phyloP scores from a whole-genome alignment of 208 protist genomes.

The Trypanosoma melophagium region DNA sequence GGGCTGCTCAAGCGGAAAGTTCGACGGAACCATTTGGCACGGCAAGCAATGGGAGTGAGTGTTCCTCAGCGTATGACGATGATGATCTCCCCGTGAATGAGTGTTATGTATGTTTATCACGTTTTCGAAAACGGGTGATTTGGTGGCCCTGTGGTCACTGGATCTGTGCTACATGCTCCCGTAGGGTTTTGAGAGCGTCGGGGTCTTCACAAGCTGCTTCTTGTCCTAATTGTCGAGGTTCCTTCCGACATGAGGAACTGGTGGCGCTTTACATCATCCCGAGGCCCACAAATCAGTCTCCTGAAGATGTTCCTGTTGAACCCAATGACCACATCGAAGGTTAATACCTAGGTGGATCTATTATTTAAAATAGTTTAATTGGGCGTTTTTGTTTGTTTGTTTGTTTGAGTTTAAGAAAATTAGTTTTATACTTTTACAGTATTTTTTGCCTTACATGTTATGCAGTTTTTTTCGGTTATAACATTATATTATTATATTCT shows the following conservation, averaged over 20 bases:
- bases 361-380: no score
- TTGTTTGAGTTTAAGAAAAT: no score
- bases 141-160: conserved; percentile 28
- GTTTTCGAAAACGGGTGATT: conserved; percentile 13
- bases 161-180: conserved; percentile 9
- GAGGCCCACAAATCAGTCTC: not conserved
- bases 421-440: no score
- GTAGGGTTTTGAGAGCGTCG: conserved; percentile 11
- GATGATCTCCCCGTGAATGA: conserved; percentile 20
- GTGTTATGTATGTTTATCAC: conserved; percentile 23
- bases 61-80: not conserved
- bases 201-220: not conserved
- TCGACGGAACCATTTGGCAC: not conserved
- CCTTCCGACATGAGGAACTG: conserved; percentile 3
- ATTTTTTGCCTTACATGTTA: no score
- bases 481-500: no score
- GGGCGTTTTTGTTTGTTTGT: no score
- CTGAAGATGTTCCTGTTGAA: not conserved
- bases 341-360: no score
- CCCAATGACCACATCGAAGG: no score
- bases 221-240: conserved; percentile 18
- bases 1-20: not conserved
- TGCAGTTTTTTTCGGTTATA: no score
- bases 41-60: not conserved
- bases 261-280: conserved; percentile 7